These are phyloP conservation scores for Chytriomyces confervae DNA, from an alignment of 192 early-diverging fungal genomes.

Conservation along the genomic window DNA sequence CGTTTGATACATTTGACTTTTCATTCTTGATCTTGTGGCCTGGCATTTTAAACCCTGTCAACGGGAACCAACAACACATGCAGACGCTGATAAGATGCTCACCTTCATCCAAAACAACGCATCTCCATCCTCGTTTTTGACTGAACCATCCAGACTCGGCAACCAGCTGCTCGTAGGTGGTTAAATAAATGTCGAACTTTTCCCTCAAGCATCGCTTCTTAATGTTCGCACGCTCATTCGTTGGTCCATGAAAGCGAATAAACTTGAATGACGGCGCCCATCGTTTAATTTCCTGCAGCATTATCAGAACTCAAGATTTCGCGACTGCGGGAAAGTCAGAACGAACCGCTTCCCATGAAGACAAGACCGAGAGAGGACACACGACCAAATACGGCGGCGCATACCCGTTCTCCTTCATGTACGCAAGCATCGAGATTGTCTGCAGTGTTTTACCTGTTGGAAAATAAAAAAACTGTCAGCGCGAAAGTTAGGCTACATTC, in stretches of 20 bases:
- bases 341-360: conserved; percentile 86
- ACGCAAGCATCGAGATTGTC: conserved; percentile 86
- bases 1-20: conserved; percentile 82
- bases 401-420: conserved; percentile 74
- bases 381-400: conserved; percentile 84
- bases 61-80: background rate
- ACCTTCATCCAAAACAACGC: conserved; percentile 90
- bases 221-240: conserved; percentile 45
- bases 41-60: background rate
- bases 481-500: no score
- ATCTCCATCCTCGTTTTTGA: conserved; percentile 72
- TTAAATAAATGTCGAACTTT: conserved; percentile 49
- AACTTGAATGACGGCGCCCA: conserved; percentile 65
- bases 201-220: conserved; percentile 35
- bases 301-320: background rate
- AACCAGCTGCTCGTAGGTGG: conserved; percentile 56
- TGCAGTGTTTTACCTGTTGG: conserved; percentile 92
- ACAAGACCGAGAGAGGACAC: conserved; percentile 85
- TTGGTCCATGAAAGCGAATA: conserved; percentile 68
- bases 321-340: no score
- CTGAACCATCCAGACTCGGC: conserved; percentile 43
- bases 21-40: conserved; percentile 95
- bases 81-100: no score
- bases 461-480: no score
- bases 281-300: conserved; percentile 57